Percentiles rank a stretch among this genome's conserved stretches.
These are phyloP conservation scores for Kodamaea arcana DNA, from an alignment of 1,139 yeast genomes.

Conservation along the genomic window DNA sequence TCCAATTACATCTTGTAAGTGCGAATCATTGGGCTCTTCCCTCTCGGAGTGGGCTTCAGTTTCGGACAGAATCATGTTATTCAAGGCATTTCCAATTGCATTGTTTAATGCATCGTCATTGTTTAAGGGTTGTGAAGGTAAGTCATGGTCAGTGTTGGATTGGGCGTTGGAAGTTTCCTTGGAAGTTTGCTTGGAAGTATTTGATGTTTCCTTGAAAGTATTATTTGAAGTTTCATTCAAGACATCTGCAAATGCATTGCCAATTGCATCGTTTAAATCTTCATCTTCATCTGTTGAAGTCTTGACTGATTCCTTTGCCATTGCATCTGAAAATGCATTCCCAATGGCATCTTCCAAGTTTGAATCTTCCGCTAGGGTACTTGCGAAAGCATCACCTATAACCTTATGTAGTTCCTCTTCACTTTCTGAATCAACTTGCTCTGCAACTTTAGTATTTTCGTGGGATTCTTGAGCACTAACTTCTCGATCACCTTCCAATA, in stretches of 20 bases:
- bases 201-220: neutral
- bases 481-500: neutral
- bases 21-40: constrained; percentile 1
- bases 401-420: neutral
- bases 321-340: constrained; percentile 12
- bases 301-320: neutral
- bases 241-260: constrained; percentile 11
- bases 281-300: constrained; percentile 2
- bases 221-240: constrained; percentile 1
- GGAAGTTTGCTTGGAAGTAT: neutral
- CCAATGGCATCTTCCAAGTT: constrained; percentile 10
- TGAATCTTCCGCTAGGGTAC: constrained; percentile 7
- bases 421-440: no score
- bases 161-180: neutral
- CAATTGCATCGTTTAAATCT: constrained; percentile 11
- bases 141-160: no score
- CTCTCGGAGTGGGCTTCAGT: neutral
- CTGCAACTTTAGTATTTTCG: no score
- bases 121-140: no score
- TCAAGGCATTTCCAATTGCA: constrained; percentile 14
- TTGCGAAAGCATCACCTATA: neutral
- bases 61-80: neutral
- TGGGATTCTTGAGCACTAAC: neutral
- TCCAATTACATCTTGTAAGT: constrained; percentile 5
- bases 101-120: constrained; percentile 7